Percentiles rank a stretch among this genome's conserved stretches.
Evolutionary conservation across 2,329 filamentous ascomycete genomes (phyloP).

Genomic region (Ophiosphaerella herpotricha): DNA sequence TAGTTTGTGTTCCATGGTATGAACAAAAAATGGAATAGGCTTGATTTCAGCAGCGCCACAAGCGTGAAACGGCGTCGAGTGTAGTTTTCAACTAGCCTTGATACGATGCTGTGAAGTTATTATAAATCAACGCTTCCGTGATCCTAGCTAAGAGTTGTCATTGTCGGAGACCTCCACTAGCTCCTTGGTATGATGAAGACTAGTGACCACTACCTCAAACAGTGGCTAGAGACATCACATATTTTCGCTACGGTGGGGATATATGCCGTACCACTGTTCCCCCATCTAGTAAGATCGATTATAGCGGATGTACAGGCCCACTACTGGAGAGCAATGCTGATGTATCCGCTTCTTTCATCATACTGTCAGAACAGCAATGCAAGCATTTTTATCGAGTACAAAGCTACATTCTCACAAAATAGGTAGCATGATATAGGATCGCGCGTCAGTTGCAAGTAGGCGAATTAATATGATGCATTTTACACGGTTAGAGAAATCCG

Average conservation of each 20-base stretch:
- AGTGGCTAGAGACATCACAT: neutral
- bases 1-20: no score
- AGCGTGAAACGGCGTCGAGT: neutral
- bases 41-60: neutral
- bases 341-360: neutral
- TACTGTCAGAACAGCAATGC: neutral
- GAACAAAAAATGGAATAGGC: no score
- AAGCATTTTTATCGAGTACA: neutral
- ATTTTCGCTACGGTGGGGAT: neutral
- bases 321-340: neutral
- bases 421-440: no score
- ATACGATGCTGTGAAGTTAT: neutral
- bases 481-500: no score
- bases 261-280: neutral
- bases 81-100: no score
- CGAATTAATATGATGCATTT: no score
- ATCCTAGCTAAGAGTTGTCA: neutral
- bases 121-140: neutral
- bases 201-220: neutral
- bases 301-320: conserved; percentile 12
- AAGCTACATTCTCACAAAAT: no score
- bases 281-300: conserved; percentile 13
- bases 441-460: no score
- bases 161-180: neutral
- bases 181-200: neutral